These are phyloP conservation scores for Berkeleyomyces rouxiae DNA, from an alignment of 2,329 filamentous ascomycete species.

Conservation along the genomic window DNA sequence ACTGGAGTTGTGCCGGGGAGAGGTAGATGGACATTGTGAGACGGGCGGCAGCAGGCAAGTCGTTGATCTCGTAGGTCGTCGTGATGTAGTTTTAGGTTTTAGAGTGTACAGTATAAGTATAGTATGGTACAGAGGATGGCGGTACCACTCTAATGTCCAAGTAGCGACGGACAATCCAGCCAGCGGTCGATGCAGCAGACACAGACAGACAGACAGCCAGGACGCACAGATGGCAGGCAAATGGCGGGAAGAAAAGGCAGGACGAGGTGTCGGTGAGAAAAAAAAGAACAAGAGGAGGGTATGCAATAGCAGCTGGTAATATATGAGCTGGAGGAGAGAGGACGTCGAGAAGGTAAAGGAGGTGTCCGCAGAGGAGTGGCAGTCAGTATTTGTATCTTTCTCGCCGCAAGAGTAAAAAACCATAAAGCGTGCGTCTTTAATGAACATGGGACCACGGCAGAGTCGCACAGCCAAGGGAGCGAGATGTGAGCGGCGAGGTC, in stretches of 20 bases:
- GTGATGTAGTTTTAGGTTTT: not conserved
- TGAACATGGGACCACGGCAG: too few species aligned
- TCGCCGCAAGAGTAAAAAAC: too few species aligned
- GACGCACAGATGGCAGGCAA: not conserved
- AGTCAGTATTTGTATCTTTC: too few species aligned
- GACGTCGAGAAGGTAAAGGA: not conserved
- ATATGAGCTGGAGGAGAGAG: not conserved
- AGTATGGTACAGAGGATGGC: not conserved
- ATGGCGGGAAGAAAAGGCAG: not conserved
- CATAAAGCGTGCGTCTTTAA: too few species aligned
- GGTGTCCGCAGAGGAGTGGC: not conserved
- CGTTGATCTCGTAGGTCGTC: too few species aligned
- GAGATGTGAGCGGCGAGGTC: not conserved
- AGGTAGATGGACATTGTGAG: slow-evolving; percentile 11
- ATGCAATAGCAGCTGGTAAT: too few species aligned
- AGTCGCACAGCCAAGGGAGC: too few species aligned
- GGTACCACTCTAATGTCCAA: too few species aligned
- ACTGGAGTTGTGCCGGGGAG: slow-evolving; percentile 20
- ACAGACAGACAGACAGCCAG: not conserved
- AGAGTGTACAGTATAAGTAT: not conserved
- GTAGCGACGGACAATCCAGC: too few species aligned
- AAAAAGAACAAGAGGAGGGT: not conserved
- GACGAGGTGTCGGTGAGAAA: not conserved
- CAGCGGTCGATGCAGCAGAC: not conserved
- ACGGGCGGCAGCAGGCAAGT: not conserved